Conservation (phyloP, 371 early-diverging fungal genomes). For the Caulochytrium protostelioides region DNA sequence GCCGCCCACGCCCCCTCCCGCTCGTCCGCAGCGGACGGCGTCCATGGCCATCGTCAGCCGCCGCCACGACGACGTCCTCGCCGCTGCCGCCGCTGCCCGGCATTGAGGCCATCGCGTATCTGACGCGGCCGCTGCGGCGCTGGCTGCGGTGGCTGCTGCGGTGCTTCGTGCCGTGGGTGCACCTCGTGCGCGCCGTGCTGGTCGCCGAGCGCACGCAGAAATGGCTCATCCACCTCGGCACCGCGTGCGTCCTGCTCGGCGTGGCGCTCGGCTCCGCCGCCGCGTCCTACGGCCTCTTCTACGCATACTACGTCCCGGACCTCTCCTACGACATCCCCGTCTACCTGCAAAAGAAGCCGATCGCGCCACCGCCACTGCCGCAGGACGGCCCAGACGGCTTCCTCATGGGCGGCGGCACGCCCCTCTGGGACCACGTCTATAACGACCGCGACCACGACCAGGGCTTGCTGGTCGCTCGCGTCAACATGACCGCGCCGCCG, state of each 20-base stretch:
- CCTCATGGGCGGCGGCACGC: slow-evolving; percentile 2
- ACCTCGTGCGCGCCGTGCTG: too few relatives aligned
- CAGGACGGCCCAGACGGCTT: not conserved
- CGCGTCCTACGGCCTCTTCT: slow-evolving; percentile 14
- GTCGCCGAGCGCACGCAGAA: too few relatives aligned
- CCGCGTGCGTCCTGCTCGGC: slow-evolving; percentile 10
- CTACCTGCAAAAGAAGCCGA: slow-evolving; percentile 17
- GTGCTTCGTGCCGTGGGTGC: too few relatives aligned
- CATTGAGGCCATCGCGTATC: too few relatives aligned
- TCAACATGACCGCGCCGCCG: slow-evolving; percentile 8
- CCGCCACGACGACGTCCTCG: too few relatives aligned
- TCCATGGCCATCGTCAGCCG: too few relatives aligned
- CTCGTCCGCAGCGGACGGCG: too few relatives aligned
- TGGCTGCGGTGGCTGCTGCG: too few relatives aligned
- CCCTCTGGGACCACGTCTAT: slow-evolving; percentile 4
- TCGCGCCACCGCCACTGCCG: slow-evolving; percentile 1
- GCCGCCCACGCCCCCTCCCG: too few relatives aligned
- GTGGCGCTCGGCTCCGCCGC: slow-evolving; percentile 8
- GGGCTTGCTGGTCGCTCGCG: slow-evolving; percentile 3
- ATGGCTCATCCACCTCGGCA: slow-evolving; percentile 8
- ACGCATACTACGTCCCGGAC: slow-evolving; percentile 17
- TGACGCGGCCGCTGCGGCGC: too few relatives aligned
- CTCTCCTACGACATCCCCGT: slow-evolving; percentile 9
- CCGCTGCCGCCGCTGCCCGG: too few relatives aligned
- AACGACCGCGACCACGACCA: not conserved